A percentile compares a stretch with the other conserved stretches of the same genome.
Evolutionary conservation across 495 filamentous ascomycete genomes (phyloP).

Genomic region (Hypoxylon perforatum): DNA sequence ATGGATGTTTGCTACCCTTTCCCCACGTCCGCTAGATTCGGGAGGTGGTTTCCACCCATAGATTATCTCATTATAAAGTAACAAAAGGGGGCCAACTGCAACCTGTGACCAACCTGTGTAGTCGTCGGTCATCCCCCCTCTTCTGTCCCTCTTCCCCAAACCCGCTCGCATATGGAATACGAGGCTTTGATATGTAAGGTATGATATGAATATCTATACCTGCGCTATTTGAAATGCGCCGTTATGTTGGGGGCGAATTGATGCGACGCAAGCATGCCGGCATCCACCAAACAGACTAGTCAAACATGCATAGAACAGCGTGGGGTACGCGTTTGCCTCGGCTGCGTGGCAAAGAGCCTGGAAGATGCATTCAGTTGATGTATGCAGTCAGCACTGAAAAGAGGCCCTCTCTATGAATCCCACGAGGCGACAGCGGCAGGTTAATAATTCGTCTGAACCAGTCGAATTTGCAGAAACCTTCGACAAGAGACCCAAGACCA

Average conservation of each 20-base stretch:
- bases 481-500: background rate
- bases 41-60: background rate
- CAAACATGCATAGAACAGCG: slow-evolving; percentile 27
- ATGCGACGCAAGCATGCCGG: slow-evolving; percentile 35
- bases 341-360: slow-evolving; percentile 20
- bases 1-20: slow-evolving; percentile 25
- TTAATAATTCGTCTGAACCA: slow-evolving; percentile 25
- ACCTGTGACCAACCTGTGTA: slow-evolving; percentile 2
- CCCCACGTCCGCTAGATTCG: slow-evolving; percentile 8
- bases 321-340: slow-evolving; percentile 33
- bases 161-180: slow-evolving; percentile 16
- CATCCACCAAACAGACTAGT: slow-evolving; percentile 35
- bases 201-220: slow-evolving; percentile 8
- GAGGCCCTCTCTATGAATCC: slow-evolving; percentile 13
- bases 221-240: slow-evolving; percentile 15
- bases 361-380: slow-evolving; percentile 12
- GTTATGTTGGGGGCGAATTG: slow-evolving; percentile 12
- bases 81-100: slow-evolving; percentile 10
- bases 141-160: slow-evolving; percentile 6
- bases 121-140: background rate
- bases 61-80: slow-evolving; percentile 32
- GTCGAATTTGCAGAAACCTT: background rate
- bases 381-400: slow-evolving; percentile 41
- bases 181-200: slow-evolving; percentile 11
- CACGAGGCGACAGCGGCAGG: slow-evolving; percentile 33